Evolutionary conservation across 176 grass and related monocot species (phyloP), one percentile per base, ranked within the genome.

Genomic region (Alloteropsis semialata): DNA sequence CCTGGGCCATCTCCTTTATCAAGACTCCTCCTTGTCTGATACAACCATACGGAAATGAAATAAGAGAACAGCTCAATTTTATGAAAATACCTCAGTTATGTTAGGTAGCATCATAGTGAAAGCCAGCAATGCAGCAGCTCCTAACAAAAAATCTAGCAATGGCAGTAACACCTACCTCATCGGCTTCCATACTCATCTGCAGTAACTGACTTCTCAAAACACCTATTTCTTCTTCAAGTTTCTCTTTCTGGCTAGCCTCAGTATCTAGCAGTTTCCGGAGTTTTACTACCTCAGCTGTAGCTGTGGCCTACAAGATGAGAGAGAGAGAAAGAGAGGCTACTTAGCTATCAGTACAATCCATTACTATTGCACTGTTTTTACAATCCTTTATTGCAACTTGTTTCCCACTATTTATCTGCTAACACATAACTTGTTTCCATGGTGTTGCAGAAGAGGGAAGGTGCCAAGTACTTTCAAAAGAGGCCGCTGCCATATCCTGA

Each of bases 181-280:
- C 91, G 38, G 97, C 93, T 87, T 99, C 93, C 59, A 99, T 2
- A 64, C 97, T 94, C 67, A 96, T 76, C 79, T 99, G 97, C 82
- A 99, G 74, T 82, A 99, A 86, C 51, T 96, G 97, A 84, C 88
- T 87, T 79, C 85, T 99, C 72, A 99, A 82, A 87, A 81, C 60
- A 64, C 86, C 71, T 77, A 99, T 96, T 76, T 99, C 91, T 87
- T 96, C 91, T 87, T 99, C 97, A 24, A 99, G 89, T 76, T 92
- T 99, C 43, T 92, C 87, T 74, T 96, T 99, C 81, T 91, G 89
- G 64, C 88, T 92, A 78, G 79, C 87, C 90, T 99, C 97, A 50
- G 69, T 89, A 69, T 94, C 91, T 54, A 96, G 83, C 81, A 96
- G 90, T 83, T 95, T 94, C 19, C 56, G 82, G 41, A 99, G 87